These are phyloP conservation scores for Apiospora pterosperma DNA, from an alignment of 2,329 filamentous ascomycete species.

Conservation along the genomic window DNA sequence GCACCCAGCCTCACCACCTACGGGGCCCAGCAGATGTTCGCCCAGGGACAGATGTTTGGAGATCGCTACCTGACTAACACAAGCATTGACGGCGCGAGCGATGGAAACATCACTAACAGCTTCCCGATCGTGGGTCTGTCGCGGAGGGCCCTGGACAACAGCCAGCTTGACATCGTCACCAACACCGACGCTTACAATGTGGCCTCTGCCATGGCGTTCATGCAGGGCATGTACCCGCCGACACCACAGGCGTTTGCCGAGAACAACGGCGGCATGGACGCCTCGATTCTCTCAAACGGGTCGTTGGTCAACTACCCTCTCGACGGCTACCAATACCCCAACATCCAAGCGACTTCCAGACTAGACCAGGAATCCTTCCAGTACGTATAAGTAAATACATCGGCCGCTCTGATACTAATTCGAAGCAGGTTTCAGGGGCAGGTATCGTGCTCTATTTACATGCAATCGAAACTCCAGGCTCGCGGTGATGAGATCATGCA, in stretches of 20 bases:
- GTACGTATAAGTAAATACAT: background rate
- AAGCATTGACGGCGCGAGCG: slow-evolving; percentile 14
- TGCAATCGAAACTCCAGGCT: slow-evolving; percentile 25
- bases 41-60: slow-evolving; percentile 46
- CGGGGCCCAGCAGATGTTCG: slow-evolving; percentile 50
- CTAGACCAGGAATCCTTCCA: background rate
- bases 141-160: slow-evolving; percentile 43
- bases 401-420: background rate
- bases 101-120: slow-evolving; percentile 23
- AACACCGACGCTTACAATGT: slow-evolving; percentile 48
- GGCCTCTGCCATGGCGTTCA: slow-evolving; percentile 69
- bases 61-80: slow-evolving; percentile 41
- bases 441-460: slow-evolving; percentile 35
- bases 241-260: slow-evolving; percentile 37
- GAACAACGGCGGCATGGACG: slow-evolving; percentile 30
- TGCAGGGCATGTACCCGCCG: slow-evolving; percentile 84
- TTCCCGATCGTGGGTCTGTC: slow-evolving; percentile 41
- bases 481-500: slow-evolving; percentile 12
- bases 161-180: slow-evolving; percentile 40
- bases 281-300: slow-evolving; percentile 57
- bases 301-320: slow-evolving; percentile 62
- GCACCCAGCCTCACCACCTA: slow-evolving; percentile 43
- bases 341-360: slow-evolving; percentile 48
- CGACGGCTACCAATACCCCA: slow-evolving; percentile 77
- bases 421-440: slow-evolving; percentile 35